A percentile compares a stretch with the other conserved stretches of the same genome.
Conservation (phyloP, 2,329 filamentous ascomycete species). For the Orbilia ellipsospora region DNA sequence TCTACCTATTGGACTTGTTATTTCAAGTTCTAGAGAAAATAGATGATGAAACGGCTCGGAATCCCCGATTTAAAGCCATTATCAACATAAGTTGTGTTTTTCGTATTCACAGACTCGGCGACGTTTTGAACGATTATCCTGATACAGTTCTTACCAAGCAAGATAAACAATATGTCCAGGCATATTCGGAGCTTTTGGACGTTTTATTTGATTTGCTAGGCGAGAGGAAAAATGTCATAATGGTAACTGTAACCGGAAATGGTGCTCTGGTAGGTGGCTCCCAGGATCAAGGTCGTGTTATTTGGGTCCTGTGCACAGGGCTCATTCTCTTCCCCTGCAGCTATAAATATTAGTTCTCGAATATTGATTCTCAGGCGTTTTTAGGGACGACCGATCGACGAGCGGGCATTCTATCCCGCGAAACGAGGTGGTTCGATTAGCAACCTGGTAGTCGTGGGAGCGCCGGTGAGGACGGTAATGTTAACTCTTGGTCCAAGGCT, state of each 20-base stretch:
- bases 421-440: conserved; percentile 8
- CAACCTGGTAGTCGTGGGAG: conserved; percentile 23
- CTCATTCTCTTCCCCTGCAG: no score
- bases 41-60: conserved; percentile 6
- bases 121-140: neutral
- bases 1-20: neutral
- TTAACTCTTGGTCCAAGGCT: neutral
- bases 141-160: neutral
- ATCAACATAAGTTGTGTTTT: neutral
- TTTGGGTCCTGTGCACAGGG: no score
- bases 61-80: conserved; percentile 13
- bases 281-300: no score
- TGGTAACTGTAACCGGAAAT: conserved; percentile 16
- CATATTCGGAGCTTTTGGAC: conserved; percentile 7
- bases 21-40: conserved; percentile 9
- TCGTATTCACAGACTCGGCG: neutral
- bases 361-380: neutral
- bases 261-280: neutral
- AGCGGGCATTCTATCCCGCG: conserved; percentile 5
- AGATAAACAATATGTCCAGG: neutral
- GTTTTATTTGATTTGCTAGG: neutral
- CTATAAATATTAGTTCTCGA: neutral
- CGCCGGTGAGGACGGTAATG: neutral
- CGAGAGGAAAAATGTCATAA: conserved; percentile 11
- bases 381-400: conserved; percentile 8